Conservation (phyloP, 2,329 filamentous ascomycete species). For the Apiospora koreana region DNA sequence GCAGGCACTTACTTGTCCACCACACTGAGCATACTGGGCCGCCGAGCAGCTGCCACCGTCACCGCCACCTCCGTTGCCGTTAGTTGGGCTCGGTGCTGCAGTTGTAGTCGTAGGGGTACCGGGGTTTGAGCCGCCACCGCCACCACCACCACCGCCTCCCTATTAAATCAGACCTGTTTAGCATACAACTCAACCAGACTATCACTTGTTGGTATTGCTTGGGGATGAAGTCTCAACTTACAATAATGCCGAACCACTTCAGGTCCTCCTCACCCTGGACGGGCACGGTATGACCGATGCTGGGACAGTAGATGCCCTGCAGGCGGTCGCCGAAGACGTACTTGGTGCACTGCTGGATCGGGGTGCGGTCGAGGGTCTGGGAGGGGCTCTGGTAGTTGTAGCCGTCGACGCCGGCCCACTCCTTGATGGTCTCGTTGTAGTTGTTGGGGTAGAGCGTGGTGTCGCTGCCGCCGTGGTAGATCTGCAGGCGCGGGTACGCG, state of each 20-base stretch:
- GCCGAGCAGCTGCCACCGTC: background rate
- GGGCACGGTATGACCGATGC: constrained; percentile 21
- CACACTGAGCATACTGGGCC: constrained; percentile 7
- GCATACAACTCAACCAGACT: background rate
- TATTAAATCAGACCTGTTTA: background rate
- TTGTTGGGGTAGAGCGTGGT: constrained; percentile 31
- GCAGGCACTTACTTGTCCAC: background rate
- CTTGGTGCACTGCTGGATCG: constrained; percentile 20
- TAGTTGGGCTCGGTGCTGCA: constrained; percentile 2
- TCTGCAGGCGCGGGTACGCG: constrained; percentile 31
- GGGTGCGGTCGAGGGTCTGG: constrained; percentile 18
- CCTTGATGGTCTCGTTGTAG: constrained; percentile 34
- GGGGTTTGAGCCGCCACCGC: background rate
- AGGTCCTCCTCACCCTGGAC: constrained; percentile 25
- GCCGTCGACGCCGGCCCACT: constrained; percentile 42
- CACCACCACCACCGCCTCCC: background rate
- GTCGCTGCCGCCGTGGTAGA: constrained; percentile 36
- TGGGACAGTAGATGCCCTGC: constrained; percentile 23
- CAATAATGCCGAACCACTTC: constrained; percentile 24
- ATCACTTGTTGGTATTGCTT: background rate
- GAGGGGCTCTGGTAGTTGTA: constrained; percentile 19
- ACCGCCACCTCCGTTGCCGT: background rate
- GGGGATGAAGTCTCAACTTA: constrained; percentile 6
- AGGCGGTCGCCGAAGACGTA: constrained; percentile 25
- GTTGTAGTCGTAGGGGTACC: constrained; percentile 1